A percentile compares a stretch with the other conserved stretches of the same genome.
phyloP scores from a whole-genome alignment of 1,284 basidiomycete genomes.

The Tetrapyrgos nigripes region DNA sequence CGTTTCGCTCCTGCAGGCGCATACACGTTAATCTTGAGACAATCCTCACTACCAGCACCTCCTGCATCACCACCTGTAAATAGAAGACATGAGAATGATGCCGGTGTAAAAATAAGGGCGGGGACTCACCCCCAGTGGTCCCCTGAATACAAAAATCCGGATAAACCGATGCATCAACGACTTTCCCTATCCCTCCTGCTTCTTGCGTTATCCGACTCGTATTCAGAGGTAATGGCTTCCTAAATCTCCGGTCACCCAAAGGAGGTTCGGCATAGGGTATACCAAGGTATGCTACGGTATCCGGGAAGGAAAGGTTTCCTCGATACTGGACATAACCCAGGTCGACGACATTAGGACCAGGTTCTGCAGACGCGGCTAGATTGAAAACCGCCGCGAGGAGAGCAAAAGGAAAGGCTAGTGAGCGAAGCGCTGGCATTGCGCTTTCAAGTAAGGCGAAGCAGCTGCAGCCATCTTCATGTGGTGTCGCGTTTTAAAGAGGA shows the following conservation, averaged over 20 bases:
- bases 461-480: too few species aligned
- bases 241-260: slow-evolving; percentile 54
- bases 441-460: too few species aligned
- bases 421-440: too few species aligned
- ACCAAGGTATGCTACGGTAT: slow-evolving; percentile 62
- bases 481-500: too few species aligned
- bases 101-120: not conserved
- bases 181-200: slow-evolving; percentile 35
- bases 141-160: slow-evolving; percentile 67
- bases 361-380: not conserved
- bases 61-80: slow-evolving; percentile 54
- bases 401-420: not conserved
- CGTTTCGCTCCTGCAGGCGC: slow-evolving; percentile 50
- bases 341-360: slow-evolving; percentile 44
- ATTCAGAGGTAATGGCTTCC: slow-evolving; percentile 53
- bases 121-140: slow-evolving; percentile 51
- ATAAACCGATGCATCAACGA: slow-evolving; percentile 55
- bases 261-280: slow-evolving; percentile 64
- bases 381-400: not conserved
- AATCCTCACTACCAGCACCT: slow-evolving; percentile 68
- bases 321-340: slow-evolving; percentile 59
- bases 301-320: slow-evolving; percentile 56
- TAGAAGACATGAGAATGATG: not conserved
- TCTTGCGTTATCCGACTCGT: slow-evolving; percentile 43
- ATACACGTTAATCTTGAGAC: slow-evolving; percentile 60